These are phyloP conservation scores for Heterobasidion parviporum DNA, from an alignment of 1,284 basidiomycete species.

Conservation along the genomic window DNA sequence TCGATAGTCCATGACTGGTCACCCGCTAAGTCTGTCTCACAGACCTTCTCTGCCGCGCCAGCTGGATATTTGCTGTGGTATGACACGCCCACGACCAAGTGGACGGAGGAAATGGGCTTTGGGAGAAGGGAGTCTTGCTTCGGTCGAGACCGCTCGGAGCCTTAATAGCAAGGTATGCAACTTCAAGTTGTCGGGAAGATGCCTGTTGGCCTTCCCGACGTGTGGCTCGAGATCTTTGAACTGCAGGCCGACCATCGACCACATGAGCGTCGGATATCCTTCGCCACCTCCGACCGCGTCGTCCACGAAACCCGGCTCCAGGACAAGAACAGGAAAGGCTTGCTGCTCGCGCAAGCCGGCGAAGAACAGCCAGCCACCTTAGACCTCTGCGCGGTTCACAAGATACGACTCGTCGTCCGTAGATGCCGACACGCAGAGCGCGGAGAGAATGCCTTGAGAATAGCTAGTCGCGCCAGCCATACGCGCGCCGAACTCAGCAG, in stretches of 20 bases:
- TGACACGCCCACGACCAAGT: slow-evolving; percentile 92
- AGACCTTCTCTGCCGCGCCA: slow-evolving; percentile 71
- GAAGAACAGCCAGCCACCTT: slow-evolving; percentile 96
- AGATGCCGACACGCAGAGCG: too few relatives aligned
- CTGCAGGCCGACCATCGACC: slow-evolving; percentile 77
- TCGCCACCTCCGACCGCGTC: slow-evolving; percentile 91
- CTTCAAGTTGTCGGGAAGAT: slow-evolving; percentile 74
- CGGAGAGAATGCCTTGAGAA: too few relatives aligned
- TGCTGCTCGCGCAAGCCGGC: slow-evolving; percentile 91
- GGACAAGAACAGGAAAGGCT: slow-evolving; percentile 87
- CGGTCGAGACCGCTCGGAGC: slow-evolving; percentile 87
- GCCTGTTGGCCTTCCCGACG: slow-evolving; percentile 82
- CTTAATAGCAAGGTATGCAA: slow-evolving; percentile 83
- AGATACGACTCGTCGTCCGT: too few relatives aligned
- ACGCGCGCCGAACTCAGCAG: too few relatives aligned
- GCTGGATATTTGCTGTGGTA: slow-evolving; percentile 88
- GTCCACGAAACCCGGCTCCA: slow-evolving; percentile 84
- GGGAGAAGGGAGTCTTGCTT: slow-evolving; percentile 89
- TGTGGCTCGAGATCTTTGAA: slow-evolving; percentile 77
- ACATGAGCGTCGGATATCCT: slow-evolving; percentile 90
- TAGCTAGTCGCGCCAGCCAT: too few relatives aligned
- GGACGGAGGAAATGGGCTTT: slow-evolving; percentile 91
- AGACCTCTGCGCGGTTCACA: too few relatives aligned
- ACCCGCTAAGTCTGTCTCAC: slow-evolving; percentile 65
- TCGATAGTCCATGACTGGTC: slow-evolving; percentile 76